Evolutionary conservation across 495 filamentous ascomycete genomes (phyloP).

Genomic region (Astrothelium subdiscretum): DNA sequence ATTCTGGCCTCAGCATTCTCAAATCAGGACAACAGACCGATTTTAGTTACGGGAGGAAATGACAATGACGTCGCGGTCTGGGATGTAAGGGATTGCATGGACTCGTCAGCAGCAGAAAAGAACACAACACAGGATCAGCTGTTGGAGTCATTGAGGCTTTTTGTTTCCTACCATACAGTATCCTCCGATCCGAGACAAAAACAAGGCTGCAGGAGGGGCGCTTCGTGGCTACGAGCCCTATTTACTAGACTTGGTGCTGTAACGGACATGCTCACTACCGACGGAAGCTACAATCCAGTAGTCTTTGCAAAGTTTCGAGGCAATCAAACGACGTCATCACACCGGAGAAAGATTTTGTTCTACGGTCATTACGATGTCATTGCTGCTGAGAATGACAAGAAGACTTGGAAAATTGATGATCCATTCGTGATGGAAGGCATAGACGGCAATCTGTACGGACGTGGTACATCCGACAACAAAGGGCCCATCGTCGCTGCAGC

Average conservation of each 20-base stretch:
- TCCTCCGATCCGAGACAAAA: constrained; percentile 73
- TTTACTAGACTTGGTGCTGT: constrained; percentile 85
- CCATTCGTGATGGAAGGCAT: constrained; percentile 77
- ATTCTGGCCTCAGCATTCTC: constrained; percentile 78
- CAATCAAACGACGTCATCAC: constrained; percentile 39
- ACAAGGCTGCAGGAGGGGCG: constrained; percentile 84
- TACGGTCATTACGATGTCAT: constrained; percentile 99
- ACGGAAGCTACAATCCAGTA: constrained; percentile 66
- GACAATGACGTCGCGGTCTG: constrained; percentile 82
- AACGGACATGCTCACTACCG: constrained; percentile 71
- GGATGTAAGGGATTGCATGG: constrained; percentile 55
- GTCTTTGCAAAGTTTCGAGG: constrained; percentile 81
- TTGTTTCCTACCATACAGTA: constrained; percentile 82
- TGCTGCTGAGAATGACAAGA: constrained; percentile 64
- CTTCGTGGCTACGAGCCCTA: constrained; percentile 74
- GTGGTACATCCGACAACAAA: constrained; percentile 94
- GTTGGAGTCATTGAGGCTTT: constrained; percentile 67
- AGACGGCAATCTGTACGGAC: constrained; percentile 92
- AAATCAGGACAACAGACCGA: constrained; percentile 49
- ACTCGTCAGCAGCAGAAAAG: constrained; percentile 30
- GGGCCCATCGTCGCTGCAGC: constrained; percentile 86
- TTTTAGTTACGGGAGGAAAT: constrained; percentile 91
- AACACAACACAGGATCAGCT: constrained; percentile 65
- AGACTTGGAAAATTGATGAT: constrained; percentile 67
- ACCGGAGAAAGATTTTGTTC: constrained; percentile 80